Evolutionary conservation across 2,329 filamentous ascomycete species (phyloP), one percentile per base, ranked within the genome.

Genomic region (Meredithiella fracta): DNA sequence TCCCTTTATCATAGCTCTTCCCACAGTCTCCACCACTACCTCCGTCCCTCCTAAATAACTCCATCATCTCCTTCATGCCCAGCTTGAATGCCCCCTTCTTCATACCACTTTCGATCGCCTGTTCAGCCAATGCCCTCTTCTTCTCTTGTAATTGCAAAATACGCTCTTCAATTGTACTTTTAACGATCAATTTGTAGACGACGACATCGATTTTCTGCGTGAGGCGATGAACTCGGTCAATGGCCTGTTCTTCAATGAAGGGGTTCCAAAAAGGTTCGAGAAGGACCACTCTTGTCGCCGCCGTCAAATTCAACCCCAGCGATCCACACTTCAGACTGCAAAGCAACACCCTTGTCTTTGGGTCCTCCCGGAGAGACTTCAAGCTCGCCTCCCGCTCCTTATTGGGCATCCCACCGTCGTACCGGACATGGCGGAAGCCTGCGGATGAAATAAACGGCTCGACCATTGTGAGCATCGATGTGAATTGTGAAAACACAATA

Each of bases 231-330:
- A 98, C 92, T 55, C 92, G 88, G 68, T 98, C 92, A 62, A 98
- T 98, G 51, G 92, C 92, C 73, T 98, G 92, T 67, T 98, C 92
- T 72, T 98, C 92, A 34, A 98, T 88, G 65, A 98, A 98, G 78
- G 89, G 92, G 67, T 98, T 98, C 92, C 92, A 98, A 69, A 98
- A 98, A 0, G 92, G 92, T 68, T 98, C 92, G 47, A 98, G 75
- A 62, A 98, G 94, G 54, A 98, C 82, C 2, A 98, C 92, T 17
- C 92, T 79, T 60, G 85, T 92, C 8, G 92, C 92, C 0, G 90
- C 92, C 5, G 92, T 98, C 54, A 98, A 73, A 67, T 98, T 98
- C 26, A 98, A 79, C 1, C 92, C 92, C 49, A 98, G 70, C 52
- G 87, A 90, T 61, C 92, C 92, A 64, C 92, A 97, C 64, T 94